Percentiles rank a stretch among this genome's conserved stretches.
Conservation (phyloP, 148 eudicot genomes). For the Nepenthes gracilis region DNA sequence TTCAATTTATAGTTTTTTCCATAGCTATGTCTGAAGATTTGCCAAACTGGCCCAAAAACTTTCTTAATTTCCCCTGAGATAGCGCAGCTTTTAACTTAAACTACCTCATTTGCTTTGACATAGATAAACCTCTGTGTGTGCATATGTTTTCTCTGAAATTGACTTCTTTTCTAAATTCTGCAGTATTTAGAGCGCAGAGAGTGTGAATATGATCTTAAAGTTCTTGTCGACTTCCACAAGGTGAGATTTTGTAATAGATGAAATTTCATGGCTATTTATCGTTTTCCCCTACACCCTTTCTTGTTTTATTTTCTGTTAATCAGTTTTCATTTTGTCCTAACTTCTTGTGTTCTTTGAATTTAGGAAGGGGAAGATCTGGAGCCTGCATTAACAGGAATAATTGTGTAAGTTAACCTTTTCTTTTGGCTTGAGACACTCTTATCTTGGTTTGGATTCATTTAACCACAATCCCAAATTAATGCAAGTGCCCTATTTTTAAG, state of each 20-base stretch:
- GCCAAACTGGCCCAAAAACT: too few relatives aligned
- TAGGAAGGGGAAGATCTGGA: constrained; percentile 67
- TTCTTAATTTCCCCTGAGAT: too few relatives aligned
- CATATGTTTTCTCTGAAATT: background rate
- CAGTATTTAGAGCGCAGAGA: constrained; percentile 88
- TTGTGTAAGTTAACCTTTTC: constrained; percentile 47
- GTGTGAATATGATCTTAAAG: constrained; percentile 81
- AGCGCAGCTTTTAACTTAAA: too few relatives aligned
- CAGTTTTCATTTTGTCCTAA: constrained; percentile 1
- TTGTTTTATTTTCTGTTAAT: background rate
- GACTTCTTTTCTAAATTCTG: constrained; percentile 7
- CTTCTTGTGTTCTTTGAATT: constrained; percentile 7
- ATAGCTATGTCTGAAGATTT: too few relatives aligned
- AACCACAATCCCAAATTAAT: background rate
- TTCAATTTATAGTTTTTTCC: too few relatives aligned
- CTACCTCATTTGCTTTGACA: too few relatives aligned
- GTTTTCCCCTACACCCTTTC: background rate
- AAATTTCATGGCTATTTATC: background rate
- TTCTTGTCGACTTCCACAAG: constrained; percentile 63
- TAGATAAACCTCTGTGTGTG: background rate
- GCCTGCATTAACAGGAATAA: constrained; percentile 54
- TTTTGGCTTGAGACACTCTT: background rate
- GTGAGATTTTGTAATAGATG: constrained; percentile 14
- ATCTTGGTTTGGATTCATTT: background rate
- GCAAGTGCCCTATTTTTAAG: too few relatives aligned